Conservation (phyloP, 2,329 filamentous ascomycete species). For the Phyllosticta citrichinensis region DNA sequence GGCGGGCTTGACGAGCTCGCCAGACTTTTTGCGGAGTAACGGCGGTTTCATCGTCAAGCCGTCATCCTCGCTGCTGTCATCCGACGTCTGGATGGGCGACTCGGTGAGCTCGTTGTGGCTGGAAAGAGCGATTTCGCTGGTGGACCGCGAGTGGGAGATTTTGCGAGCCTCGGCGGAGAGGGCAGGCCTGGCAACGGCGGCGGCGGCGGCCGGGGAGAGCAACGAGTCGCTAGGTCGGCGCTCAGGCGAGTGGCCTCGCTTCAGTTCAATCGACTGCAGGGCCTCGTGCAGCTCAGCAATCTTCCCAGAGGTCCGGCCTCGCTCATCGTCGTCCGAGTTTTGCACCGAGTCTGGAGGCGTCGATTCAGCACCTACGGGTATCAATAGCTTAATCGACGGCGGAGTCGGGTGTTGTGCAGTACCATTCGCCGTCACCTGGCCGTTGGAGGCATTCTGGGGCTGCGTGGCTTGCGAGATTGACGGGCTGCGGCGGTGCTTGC, state of each 20-base stretch:
- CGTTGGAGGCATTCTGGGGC: conserved; percentile 17
- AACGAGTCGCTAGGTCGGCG: conserved; percentile 16
- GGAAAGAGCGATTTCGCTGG: conserved; percentile 46
- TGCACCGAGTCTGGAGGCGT: conserved; percentile 81
- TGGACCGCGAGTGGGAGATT: conserved; percentile 51
- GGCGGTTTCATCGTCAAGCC: conserved; percentile 60
- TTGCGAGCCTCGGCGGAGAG: conserved; percentile 48
- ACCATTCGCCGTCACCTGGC: conserved; percentile 31
- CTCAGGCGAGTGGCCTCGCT: conserved; percentile 49
- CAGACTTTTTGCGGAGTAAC: conserved; percentile 96
- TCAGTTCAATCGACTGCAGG: conserved; percentile 66
- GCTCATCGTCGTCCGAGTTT: conserved; percentile 78
- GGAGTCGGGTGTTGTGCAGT: conserved; percentile 46
- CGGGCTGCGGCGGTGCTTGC: conserved; percentile 50
- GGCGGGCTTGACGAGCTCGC: conserved; percentile 88
- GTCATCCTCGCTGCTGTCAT: conserved; percentile 38
- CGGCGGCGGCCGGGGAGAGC: conserved; percentile 15
- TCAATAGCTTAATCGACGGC: conserved; percentile 47
- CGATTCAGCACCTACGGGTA: conserved; percentile 76
- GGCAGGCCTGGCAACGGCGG: conserved; percentile 20
- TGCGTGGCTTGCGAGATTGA: conserved; percentile 31
- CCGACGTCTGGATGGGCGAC: conserved; percentile 33
- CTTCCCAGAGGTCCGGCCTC: conserved; percentile 32
- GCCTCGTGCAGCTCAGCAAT: conserved; percentile 67
- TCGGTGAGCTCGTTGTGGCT: conserved; percentile 29